Evolutionary conservation across 768 basidiomycete species (phyloP).

Genomic region (Crepidotus variabilis): DNA sequence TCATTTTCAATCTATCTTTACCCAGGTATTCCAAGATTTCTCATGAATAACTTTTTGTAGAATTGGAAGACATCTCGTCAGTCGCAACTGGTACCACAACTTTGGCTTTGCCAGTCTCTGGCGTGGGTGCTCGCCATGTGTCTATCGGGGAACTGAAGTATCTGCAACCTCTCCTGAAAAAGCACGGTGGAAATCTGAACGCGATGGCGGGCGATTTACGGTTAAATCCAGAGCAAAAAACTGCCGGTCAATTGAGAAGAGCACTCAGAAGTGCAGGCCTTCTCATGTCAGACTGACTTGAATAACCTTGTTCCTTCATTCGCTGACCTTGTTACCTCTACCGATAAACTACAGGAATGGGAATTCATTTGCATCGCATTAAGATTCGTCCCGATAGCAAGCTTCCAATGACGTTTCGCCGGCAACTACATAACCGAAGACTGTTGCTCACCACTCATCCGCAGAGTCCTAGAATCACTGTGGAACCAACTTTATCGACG

Average conservation of each 20-base stretch:
- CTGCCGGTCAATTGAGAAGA: constrained; percentile 69
- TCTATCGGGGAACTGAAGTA: constrained; percentile 69
- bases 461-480: too few species aligned
- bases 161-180: constrained; percentile 60
- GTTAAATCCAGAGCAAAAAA: constrained; percentile 82
- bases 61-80: constrained; percentile 60
- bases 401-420: not conserved
- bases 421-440: not conserved
- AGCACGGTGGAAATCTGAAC: constrained; percentile 68
- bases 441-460: too few species aligned
- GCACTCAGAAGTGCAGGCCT: constrained; percentile 57
- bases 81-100: constrained; percentile 29
- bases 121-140: constrained; percentile 51
- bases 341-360: not conserved
- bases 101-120: constrained; percentile 34
- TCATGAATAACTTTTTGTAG: constrained; percentile 35
- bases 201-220: constrained; percentile 78
- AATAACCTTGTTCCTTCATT: not conserved
- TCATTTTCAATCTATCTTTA: not conserved
- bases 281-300: constrained; percentile 6
- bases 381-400: not conserved
- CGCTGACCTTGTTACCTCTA: not conserved
- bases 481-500: too few species aligned
- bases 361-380: not conserved
- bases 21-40: constrained; percentile 7